phyloP scores from a whole-genome alignment of 768 basidiomycete genomes.

The Postia placenta region DNA sequence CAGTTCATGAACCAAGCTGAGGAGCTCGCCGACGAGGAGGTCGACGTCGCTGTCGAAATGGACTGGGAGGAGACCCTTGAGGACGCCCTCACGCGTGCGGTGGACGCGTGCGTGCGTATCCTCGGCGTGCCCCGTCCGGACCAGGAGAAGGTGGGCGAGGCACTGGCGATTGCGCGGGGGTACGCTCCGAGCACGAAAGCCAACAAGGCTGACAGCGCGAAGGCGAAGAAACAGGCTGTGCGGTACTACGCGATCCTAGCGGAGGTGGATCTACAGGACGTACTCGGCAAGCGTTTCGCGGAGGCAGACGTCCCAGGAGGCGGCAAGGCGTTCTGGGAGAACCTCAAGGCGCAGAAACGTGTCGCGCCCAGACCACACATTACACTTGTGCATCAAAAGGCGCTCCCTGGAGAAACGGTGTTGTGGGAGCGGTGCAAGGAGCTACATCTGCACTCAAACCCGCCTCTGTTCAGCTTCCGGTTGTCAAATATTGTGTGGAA shows the following conservation, averaged over 20 bases:
- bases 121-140: conserved; percentile 49
- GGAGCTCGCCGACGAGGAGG: conserved; percentile 54
- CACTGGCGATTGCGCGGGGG: conserved; percentile 33
- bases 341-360: conserved; percentile 38
- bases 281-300: conserved; percentile 40
- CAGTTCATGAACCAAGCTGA: conserved; percentile 65
- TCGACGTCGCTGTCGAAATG: conserved; percentile 69
- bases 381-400: conserved; percentile 73
- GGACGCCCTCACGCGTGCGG: conserved; percentile 49
- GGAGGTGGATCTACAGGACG: conserved; percentile 54
- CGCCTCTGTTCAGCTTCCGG: conserved; percentile 55
- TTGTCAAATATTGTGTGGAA: conserved; percentile 70
- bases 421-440: conserved; percentile 49
- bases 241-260: conserved; percentile 79
- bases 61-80: conserved; percentile 48
- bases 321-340: conserved; percentile 40
- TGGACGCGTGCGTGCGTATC: conserved; percentile 48
- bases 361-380: conserved; percentile 69
- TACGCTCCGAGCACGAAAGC: conserved; percentile 34
- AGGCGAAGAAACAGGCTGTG: conserved; percentile 29
- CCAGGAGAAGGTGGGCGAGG: conserved; percentile 49
- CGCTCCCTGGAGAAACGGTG: conserved; percentile 25
- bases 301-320: conserved; percentile 24
- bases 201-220: conserved; percentile 20
- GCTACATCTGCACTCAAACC: conserved; percentile 28